Evolutionary conservation across 2,329 filamentous ascomycete species (phyloP).

Genomic region (Talaromyces sp.): DNA sequence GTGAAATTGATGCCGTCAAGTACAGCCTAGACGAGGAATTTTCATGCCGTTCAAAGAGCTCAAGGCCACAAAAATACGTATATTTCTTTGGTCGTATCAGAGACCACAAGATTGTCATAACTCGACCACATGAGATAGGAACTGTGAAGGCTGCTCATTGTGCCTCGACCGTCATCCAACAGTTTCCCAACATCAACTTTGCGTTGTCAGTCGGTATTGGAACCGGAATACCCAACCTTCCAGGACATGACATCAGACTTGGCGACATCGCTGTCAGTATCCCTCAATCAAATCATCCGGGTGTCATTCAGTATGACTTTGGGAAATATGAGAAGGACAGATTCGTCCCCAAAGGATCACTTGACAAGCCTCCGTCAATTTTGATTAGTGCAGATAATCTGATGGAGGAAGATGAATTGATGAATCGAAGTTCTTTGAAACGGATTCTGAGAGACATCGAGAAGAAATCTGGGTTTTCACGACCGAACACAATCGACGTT

Average conservation of each 20-base stretch:
- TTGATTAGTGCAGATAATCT: slow-evolving; percentile 10
- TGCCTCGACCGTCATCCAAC: not conserved
- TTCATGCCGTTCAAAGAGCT: no score
- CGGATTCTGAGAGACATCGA: not conserved
- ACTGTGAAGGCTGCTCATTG: not conserved
- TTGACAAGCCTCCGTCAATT: slow-evolving; percentile 25
- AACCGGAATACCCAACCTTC: slow-evolving; percentile 16
- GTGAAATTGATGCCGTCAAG: no score
- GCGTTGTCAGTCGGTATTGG: slow-evolving; percentile 18
- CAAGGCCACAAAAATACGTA: not conserved
- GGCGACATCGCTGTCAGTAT: slow-evolving; percentile 32
- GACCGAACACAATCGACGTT: not conserved
- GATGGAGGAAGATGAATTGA: not conserved
- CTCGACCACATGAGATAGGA: not conserved
- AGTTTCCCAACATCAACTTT: slow-evolving; percentile 28
- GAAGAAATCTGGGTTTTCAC: not conserved
- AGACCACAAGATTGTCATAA: not conserved
- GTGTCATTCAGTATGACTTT: slow-evolving; percentile 26
- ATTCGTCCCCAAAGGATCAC: slow-evolving; percentile 22
- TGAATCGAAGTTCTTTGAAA: not conserved
- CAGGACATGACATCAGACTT: slow-evolving; percentile 28
- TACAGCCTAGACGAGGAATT: no score
- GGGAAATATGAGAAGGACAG: slow-evolving; percentile 26
- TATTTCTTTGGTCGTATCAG: not conserved
- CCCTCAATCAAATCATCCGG: slow-evolving; percentile 17